Evolutionary conservation across 2,329 filamentous ascomycete genomes (phyloP), one percentile per base, ranked within the genome.

Genomic region (Aspergillus sp.): DNA sequence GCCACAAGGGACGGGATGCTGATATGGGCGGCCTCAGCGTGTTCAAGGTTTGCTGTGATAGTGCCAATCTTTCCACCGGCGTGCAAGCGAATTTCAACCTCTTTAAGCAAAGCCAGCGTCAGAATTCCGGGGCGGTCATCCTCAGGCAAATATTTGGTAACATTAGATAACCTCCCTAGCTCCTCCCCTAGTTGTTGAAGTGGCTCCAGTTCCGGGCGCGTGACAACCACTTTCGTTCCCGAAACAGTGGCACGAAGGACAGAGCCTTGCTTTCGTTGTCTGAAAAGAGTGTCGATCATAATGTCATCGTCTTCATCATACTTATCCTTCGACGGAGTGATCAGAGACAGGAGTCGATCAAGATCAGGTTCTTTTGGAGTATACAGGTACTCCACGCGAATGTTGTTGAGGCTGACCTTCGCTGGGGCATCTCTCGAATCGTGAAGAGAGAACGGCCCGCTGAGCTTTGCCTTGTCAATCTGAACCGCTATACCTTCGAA

Each of bases 81-180:
- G 44, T 89, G 83, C 9, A 90, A 74, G 25, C 81, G 79, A 8
- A 84, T 74, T 27, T 88, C 82, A 6, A 91, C 66, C 17, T 86
- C 84, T 52, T 86, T 84, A 53, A 97, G 73, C 31, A 86, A 79
- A 0, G 83, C 81, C 39, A 99, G 79, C 0, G 88, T 92, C 39
- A 99, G 79, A 19, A 98, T 79, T 0, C 95, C 95, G 2, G 95
- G 95, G 2, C 93, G 85, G 66, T 99, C 93, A 73, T 99, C 95
- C 66, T 99, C 93, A 0, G 95, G 93, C 2, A 99, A 81, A 71
- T 98, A 98, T 70, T 97, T 98, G 6, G 93, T 85, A 25, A 99
- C 91, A 0, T 87, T 93, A 0, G 92, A 90, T 5, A 99, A 80
- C 64, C 90, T 91, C 6, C 88, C 83, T 49, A 98, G 73, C 67